phyloP scores from a whole-genome alignment of 331 rosid genomes.

The Prunus yedoensis region DNA sequence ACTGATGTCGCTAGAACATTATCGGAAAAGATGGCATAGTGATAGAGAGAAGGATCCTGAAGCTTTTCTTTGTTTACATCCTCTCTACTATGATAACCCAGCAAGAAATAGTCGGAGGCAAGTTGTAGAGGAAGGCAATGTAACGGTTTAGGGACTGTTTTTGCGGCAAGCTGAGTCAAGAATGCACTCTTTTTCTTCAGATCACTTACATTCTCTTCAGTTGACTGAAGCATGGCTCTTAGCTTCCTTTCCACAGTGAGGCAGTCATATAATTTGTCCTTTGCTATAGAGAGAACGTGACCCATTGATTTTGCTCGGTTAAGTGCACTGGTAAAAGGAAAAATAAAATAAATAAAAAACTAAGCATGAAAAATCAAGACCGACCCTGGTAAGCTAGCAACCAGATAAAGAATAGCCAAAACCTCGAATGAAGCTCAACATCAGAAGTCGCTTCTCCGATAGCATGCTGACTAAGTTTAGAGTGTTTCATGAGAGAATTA shows the following conservation, averaged over 20 bases:
- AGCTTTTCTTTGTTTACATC: slow-evolving; percentile 50
- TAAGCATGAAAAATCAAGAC: slow-evolving; percentile 28
- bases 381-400: slow-evolving; percentile 21
- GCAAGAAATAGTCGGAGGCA: slow-evolving; percentile 71
- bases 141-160: slow-evolving; percentile 82
- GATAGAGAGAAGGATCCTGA: slow-evolving; percentile 80
- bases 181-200: slow-evolving; percentile 82
- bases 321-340: slow-evolving; percentile 62
- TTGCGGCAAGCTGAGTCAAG: slow-evolving; percentile 93
- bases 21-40: slow-evolving; percentile 94
- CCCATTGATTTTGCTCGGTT: slow-evolving; percentile 94
- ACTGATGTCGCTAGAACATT: slow-evolving; percentile 92
- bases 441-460: slow-evolving; percentile 82
- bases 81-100: slow-evolving; percentile 61
- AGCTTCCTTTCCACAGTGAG: slow-evolving; percentile 64
- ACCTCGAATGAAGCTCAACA: slow-evolving; percentile 87
- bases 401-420: slow-evolving; percentile 27
- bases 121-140: slow-evolving; percentile 91
- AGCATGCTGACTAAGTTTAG: slow-evolving; percentile 60
- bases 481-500: slow-evolving; percentile 60
- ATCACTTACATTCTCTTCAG: slow-evolving; percentile 63
- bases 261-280: slow-evolving; percentile 84
- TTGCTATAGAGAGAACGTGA: slow-evolving; percentile 74
- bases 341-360: slow-evolving; percentile 37
- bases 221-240: slow-evolving; percentile 86